A percentile compares a stretch with the other conserved stretches of the same genome.
phyloP scores from a whole-genome alignment of 495 filamentous ascomycete species.

The Glonium stellatum region DNA sequence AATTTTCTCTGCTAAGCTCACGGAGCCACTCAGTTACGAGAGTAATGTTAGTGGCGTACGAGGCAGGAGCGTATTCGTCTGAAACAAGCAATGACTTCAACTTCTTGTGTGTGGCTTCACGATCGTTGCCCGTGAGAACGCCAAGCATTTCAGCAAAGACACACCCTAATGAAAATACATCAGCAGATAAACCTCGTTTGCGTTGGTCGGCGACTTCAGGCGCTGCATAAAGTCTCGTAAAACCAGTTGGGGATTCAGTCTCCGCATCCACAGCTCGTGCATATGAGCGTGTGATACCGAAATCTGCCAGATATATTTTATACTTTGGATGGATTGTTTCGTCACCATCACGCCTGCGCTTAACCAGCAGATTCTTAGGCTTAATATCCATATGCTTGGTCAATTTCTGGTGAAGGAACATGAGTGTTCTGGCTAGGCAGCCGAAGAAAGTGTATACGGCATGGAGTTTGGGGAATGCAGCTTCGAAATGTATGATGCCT shows the following conservation, averaged over 20 bases:
- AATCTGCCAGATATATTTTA: background rate
- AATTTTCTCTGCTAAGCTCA: background rate
- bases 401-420: background rate
- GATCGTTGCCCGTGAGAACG: background rate
- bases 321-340: background rate
- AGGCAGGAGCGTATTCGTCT: background rate
- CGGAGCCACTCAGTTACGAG: background rate
- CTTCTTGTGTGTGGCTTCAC: background rate
- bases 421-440: background rate
- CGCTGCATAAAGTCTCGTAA: background rate
- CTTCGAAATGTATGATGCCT: background rate
- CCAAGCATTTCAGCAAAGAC: background rate
- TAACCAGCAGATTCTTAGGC: background rate
- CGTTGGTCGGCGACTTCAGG: background rate
- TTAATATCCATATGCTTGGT: conserved; percentile 8
- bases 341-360: background rate
- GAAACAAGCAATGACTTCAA: background rate
- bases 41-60: background rate
- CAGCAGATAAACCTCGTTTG: background rate
- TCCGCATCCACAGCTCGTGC: background rate
- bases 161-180: conserved; percentile 1
- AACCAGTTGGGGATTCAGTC: background rate
- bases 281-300: background rate
- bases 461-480: background rate
- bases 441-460: background rate